Evolutionary conservation across 148 eudicot genomes (phyloP).

Genomic region (Rheum nobile): DNA sequence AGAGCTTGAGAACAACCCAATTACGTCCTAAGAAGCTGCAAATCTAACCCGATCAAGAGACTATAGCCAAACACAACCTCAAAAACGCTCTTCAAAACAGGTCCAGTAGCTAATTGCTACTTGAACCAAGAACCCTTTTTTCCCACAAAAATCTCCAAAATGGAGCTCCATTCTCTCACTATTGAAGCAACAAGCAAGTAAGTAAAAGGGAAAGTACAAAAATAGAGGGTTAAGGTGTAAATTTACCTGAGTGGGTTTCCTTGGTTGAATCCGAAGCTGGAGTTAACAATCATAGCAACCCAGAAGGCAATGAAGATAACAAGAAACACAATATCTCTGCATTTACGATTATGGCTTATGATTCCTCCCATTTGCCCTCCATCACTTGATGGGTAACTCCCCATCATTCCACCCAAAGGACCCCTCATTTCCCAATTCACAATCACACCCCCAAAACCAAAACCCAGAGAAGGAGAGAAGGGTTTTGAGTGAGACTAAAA

Average conservation of each 20-base stretch:
- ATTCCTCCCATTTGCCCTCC: slow-evolving; percentile 50
- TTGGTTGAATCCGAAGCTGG: slow-evolving; percentile 87
- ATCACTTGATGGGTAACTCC: slow-evolving; percentile 66
- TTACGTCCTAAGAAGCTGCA: background rate
- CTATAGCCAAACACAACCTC: background rate
- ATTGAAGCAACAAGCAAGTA: background rate
- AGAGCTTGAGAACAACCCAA: background rate
- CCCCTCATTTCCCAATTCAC: slow-evolving; percentile 34
- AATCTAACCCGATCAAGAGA: background rate
- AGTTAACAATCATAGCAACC: slow-evolving; percentile 95
- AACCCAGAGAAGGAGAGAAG: background rate
- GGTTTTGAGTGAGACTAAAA: slow-evolving; percentile 5
- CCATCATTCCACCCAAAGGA: slow-evolving; percentile 62
- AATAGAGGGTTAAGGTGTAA: background rate
- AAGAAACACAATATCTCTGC: slow-evolving; percentile 78
- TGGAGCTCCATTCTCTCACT: background rate
- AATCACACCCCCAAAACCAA: background rate
- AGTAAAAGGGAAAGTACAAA: slow-evolving; percentile 1
- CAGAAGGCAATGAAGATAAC: slow-evolving; percentile 81
- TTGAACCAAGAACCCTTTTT: slow-evolving; percentile 9
- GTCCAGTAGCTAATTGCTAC: background rate
- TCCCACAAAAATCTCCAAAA: background rate
- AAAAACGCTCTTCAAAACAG: background rate
- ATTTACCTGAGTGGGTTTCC: slow-evolving; percentile 84
- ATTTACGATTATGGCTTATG: slow-evolving; percentile 78